Conservation (phyloP, 768 basidiomycete genomes). For the Dacryopinax spathularia region DNA sequence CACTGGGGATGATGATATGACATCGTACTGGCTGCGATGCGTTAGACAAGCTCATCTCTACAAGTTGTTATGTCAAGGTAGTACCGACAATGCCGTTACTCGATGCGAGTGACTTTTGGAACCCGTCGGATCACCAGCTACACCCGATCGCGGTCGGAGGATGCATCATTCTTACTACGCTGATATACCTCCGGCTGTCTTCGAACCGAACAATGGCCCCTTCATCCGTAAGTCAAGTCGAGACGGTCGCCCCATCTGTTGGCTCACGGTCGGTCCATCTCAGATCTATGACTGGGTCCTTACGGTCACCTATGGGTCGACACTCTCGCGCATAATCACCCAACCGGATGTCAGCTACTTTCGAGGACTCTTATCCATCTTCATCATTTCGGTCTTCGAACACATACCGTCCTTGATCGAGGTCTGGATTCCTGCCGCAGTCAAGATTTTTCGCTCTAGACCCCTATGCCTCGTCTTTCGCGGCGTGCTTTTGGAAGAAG, state of each 20-base stretch:
- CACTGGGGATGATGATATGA: too few relatives aligned
- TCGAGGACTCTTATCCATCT: not conserved
- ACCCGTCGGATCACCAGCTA: not conserved
- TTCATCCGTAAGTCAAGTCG: not conserved
- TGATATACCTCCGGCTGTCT: not conserved
- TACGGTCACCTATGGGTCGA: not conserved
- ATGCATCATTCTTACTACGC: not conserved
- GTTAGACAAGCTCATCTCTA: not conserved
- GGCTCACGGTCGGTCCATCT: too few relatives aligned
- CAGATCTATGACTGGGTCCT: conserved; percentile 1
- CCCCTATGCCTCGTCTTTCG: not conserved
- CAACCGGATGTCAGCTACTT: not conserved
- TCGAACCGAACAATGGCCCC: not conserved
- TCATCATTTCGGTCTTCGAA: not conserved
- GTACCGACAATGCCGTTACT: not conserved
- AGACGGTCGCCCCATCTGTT: too few relatives aligned
- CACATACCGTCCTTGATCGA: not conserved
- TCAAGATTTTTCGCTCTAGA: not conserved
- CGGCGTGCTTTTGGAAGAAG: not conserved
- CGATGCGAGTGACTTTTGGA: not conserved
- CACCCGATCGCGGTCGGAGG: not conserved
- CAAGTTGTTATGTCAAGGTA: not conserved
- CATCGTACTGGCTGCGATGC: not conserved
- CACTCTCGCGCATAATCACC: not conserved
- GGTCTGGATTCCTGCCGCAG: not conserved